Base-by-base conservation (phyloP, 2,329 filamentous ascomycete genomes). In the Amesomyces nigricolor region DNA sequence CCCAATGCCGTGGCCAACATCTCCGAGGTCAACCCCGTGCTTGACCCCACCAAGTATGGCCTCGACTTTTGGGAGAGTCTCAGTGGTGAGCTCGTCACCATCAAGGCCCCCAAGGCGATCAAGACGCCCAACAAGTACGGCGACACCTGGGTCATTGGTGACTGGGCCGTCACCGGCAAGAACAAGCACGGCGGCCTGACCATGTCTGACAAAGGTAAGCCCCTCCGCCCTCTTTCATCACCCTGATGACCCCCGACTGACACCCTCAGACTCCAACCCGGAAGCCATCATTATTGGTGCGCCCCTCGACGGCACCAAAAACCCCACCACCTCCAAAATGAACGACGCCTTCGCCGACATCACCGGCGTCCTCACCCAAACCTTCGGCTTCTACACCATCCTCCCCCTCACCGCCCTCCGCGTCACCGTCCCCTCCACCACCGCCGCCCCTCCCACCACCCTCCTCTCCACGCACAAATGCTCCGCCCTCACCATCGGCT, bases 61-160 rank as follows among this genome's bases (percentile, higher is more conserved):
- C 72, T 89, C 30, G 86, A 89, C 67, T 89, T 88, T 65, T 89
- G 86, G 86, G 83, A 89, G 75, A 84, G 79, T 59, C 70, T 89
- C 56, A 75, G 73, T 52, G 86, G 85, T 29, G 83, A 88, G 68
- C 73, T 88, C 7, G 85, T 89, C 13, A 87, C 81, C 0, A 71
- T 89, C 46, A 75, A 75, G 61, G 75, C 71, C 45, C 79, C 82
- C 1, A 76, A 72, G 11, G 82, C 80, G 43, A 69, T 88, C 45
- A 75, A 77, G 49, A 80, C 79, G 53, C 81, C 86, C 2, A 88
- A 84, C 66, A 72, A 68, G 52, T 88, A 77, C 64, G 84, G 85
- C 22, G 86, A 89, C 62, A 83, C 83, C 4, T 89, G 85, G 84
- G 78, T 88, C 5, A 72, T 80, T 16, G 86, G 86, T 3, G 74